Conservation (phyloP, 495 filamentous ascomycete species). For the Penicillium paxilli region DNA sequence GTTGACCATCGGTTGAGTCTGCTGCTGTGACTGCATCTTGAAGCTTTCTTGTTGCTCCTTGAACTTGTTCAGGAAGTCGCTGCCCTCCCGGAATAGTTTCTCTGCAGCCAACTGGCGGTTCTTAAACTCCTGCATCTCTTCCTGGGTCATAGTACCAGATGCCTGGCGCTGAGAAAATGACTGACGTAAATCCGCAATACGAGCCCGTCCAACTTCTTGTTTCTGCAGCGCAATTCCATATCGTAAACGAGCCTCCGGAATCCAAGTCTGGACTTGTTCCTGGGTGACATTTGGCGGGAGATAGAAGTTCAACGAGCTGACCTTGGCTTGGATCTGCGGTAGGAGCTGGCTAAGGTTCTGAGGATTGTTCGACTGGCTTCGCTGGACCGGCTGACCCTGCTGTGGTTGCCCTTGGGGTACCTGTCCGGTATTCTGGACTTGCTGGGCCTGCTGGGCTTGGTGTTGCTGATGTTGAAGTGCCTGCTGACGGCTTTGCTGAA, state of each 20-base stretch:
- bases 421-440: slow-evolving; percentile 2
- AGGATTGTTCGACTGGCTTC: slow-evolving; percentile 40
- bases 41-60: slow-evolving; percentile 48
- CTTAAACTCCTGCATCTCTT: slow-evolving; percentile 47
- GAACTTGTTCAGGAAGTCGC: slow-evolving; percentile 48
- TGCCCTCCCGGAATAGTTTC: slow-evolving; percentile 47
- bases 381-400: slow-evolving; percentile 36
- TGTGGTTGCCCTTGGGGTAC: slow-evolving; percentile 25
- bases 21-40: slow-evolving; percentile 42
- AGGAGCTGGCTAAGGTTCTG: slow-evolving; percentile 41
- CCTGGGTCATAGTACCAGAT: slow-evolving; percentile 37
- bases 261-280: slow-evolving; percentile 49
- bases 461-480: slow-evolving; percentile 32
- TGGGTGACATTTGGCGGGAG: slow-evolving; percentile 48
- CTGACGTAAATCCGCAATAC: slow-evolving; percentile 37
- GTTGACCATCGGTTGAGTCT: slow-evolving; percentile 26
- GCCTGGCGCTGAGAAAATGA: slow-evolving; percentile 39
- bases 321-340: slow-evolving; percentile 46
- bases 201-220: slow-evolving; percentile 47
- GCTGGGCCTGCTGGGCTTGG: slow-evolving; percentile 5
- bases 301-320: slow-evolving; percentile 46
- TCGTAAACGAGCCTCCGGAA: slow-evolving; percentile 50
- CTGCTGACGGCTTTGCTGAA: slow-evolving; percentile 45
- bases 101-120: slow-evolving; percentile 43
- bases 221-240: slow-evolving; percentile 55